Conservation (phyloP, 2,329 filamentous ascomycete genomes). For the Podosphaera xanthii region DNA sequence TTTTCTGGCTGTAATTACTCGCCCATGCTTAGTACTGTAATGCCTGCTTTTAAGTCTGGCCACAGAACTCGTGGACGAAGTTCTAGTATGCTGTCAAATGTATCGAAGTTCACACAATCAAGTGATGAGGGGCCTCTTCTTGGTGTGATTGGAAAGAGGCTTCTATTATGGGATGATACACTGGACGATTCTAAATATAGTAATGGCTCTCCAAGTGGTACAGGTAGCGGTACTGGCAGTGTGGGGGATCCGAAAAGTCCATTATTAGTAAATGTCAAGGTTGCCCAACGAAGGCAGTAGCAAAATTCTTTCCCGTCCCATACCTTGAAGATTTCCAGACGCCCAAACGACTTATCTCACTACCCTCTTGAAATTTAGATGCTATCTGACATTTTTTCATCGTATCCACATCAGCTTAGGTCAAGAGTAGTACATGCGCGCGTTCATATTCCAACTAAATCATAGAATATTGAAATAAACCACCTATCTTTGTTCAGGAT, state of each 20-base stretch:
- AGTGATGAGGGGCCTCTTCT: slow-evolving; percentile 24
- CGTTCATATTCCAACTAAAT: no score
- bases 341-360: no score
- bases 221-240: slow-evolving; percentile 23
- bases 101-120: slow-evolving; percentile 43
- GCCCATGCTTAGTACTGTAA: slow-evolving; percentile 2
- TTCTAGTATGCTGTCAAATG: slow-evolving; percentile 42
- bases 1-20: slow-evolving; percentile 2
- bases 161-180: slow-evolving; percentile 7
- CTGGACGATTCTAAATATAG: slow-evolving; percentile 7
- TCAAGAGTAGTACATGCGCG: no score
- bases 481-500: no score
- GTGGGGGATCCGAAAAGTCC: slow-evolving; percentile 30
- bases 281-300: background rate
- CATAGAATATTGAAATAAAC: no score
- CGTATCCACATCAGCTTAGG: no score
- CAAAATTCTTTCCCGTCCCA: background rate
- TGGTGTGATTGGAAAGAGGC: slow-evolving; percentile 3
- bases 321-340: no score
- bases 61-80: slow-evolving; percentile 27
- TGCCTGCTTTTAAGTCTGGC: slow-evolving; percentile 4
- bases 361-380: no score
- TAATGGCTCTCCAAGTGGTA: slow-evolving; percentile 8
- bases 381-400: no score
- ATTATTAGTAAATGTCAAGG: slow-evolving; percentile 6